Evolutionary conservation across 352 stramenopile genomes (phyloP).

Genomic region (Globisporangium solare): DNA sequence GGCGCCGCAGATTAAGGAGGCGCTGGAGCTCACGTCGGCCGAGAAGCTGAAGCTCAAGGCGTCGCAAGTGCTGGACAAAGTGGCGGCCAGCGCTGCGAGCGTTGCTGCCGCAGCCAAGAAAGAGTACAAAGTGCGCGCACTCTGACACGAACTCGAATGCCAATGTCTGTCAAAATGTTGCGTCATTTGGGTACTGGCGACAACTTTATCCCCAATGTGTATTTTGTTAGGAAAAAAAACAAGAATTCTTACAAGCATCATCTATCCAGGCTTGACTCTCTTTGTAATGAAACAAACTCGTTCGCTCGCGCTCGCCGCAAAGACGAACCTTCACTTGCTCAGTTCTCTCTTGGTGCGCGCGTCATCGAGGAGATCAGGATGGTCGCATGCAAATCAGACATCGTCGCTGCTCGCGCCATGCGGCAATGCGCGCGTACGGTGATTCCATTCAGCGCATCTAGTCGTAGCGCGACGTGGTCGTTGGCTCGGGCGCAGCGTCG

Average conservation of each 20-base stretch:
- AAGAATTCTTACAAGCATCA: not conserved
- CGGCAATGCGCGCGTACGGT: not conserved
- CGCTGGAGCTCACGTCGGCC: constrained; percentile 48
- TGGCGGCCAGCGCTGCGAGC: constrained; percentile 28
- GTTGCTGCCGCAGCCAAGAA: constrained; percentile 49
- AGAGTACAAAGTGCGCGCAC: constrained; percentile 57
- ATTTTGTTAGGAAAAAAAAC: not conserved
- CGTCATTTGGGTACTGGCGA: too few species aligned
- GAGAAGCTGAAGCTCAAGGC: constrained; percentile 41
- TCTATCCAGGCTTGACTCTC: constrained; percentile 2
- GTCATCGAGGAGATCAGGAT: too few species aligned
- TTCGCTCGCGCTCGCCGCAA: not conserved
- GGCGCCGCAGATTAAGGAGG: constrained; percentile 42
- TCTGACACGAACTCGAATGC: constrained; percentile 21
- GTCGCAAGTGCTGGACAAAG: constrained; percentile 36
- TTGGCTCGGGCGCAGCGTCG: constrained; percentile 5
- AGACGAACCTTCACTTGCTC: too few species aligned
- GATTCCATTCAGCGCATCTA: constrained; percentile 13
- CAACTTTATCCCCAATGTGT: constrained; percentile 2
- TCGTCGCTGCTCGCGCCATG: too few species aligned
- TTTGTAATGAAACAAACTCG: constrained; percentile 19
- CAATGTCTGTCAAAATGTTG: not conserved
- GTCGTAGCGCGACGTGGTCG: constrained; percentile 19
- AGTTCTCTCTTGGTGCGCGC: too few species aligned
- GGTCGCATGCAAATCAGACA: too few species aligned